Percentiles rank a stretch among this genome's conserved stretches.
Conservation (phyloP, 2,329 filamentous ascomycete genomes). For the Triangularia setosa region DNA sequence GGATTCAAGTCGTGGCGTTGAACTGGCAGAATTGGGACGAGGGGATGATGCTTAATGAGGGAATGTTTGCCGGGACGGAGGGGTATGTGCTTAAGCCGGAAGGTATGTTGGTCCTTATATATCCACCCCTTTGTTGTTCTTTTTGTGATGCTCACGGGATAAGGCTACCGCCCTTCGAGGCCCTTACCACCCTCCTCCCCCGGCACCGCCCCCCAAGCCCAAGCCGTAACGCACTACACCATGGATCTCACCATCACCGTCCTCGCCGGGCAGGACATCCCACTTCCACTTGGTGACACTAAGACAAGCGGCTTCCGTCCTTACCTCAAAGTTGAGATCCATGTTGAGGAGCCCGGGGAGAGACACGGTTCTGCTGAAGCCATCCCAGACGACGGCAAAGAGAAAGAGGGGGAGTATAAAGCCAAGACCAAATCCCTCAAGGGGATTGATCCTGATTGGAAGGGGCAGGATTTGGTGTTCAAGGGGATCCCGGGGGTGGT, state of each 20-base stretch:
- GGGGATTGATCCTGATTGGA: conserved; percentile 62
- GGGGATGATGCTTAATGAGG: conserved; percentile 94
- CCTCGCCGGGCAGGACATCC: conserved; percentile 71
- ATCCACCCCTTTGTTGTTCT: neutral
- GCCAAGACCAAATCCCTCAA: conserved; percentile 51
- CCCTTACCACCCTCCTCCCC: neutral
- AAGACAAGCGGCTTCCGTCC: conserved; percentile 61
- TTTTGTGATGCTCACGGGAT: neutral
- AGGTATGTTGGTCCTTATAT: conserved; percentile 40
- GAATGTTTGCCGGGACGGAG: conserved; percentile 79
- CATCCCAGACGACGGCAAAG: conserved; percentile 40
- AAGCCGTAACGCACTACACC: conserved; percentile 48
- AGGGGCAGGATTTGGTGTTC: conserved; percentile 56
- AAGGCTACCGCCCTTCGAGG: conserved; percentile 39
- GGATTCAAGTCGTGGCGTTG: conserved; percentile 84
- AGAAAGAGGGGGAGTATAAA: conserved; percentile 55
- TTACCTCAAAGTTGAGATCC: conserved; percentile 79
- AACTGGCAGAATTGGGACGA: conserved; percentile 93
- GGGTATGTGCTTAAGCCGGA: conserved; percentile 84
- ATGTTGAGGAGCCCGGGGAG: conserved; percentile 65
- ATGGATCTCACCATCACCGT: conserved; percentile 71
- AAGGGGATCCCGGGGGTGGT: conserved; percentile 52
- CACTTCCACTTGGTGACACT: conserved; percentile 55
- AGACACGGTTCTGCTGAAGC: conserved; percentile 38
- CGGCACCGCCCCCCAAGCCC: conserved; percentile 22